Evolutionary conservation across 139 green algal genomes (phyloP).

Genomic region (Chlorella sp.): DNA sequence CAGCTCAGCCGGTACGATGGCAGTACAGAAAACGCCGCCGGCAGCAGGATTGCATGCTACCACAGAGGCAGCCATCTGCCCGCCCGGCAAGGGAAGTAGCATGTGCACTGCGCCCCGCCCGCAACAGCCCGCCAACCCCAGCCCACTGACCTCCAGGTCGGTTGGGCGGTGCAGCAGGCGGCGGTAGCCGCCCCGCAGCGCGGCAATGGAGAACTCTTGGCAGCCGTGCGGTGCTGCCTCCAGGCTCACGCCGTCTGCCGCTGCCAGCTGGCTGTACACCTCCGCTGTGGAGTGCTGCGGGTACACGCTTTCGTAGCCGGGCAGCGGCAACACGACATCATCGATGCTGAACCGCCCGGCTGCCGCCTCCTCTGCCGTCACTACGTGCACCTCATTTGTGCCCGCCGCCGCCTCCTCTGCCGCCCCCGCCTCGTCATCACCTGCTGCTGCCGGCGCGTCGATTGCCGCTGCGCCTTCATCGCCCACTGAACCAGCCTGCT

Average conservation of each 20-base stretch:
- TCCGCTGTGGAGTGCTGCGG: conserved; percentile 54
- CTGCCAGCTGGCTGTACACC: conserved; percentile 55
- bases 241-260: conserved; percentile 52
- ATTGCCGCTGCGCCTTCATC: neutral
- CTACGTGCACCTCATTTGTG: conserved; percentile 56
- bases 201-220: conserved; percentile 60
- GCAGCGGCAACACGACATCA: conserved; percentile 92
- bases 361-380: conserved; percentile 79
- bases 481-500: neutral
- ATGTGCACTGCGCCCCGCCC: neutral
- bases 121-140: neutral
- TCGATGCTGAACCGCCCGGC: conserved; percentile 59
- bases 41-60: conserved; percentile 1
- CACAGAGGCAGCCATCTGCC: no score
- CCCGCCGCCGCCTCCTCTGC: conserved; percentile 9
- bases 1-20: no score
- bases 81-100: no score
- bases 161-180: conserved; percentile 62
- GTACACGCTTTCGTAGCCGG: conserved; percentile 62
- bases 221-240: conserved; percentile 28
- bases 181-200: conserved; percentile 77
- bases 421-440: neutral
- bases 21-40: neutral
- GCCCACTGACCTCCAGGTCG: conserved; percentile 40
- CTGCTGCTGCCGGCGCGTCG: conserved; percentile 7